Evolutionary conservation across 169 alveolate genomes (phyloP).

Genomic region (Perkinsus olseni): DNA sequence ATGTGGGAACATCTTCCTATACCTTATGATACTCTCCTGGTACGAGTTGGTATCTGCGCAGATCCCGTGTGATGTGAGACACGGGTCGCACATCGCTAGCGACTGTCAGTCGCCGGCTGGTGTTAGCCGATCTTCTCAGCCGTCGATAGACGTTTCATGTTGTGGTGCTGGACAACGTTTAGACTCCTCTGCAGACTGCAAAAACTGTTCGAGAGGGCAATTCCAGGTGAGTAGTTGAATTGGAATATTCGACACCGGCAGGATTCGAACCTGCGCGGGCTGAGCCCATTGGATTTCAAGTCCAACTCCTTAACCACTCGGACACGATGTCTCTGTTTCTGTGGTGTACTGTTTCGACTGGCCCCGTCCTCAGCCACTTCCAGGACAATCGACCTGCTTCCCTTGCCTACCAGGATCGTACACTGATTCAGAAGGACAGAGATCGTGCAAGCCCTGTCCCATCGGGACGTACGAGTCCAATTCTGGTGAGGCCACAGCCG

Average conservation of each 20-base stretch:
- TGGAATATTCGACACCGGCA: constrained; percentile 78
- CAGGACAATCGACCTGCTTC: not conserved
- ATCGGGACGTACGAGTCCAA: not conserved
- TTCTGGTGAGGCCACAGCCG: not conserved
- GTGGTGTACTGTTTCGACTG: not conserved
- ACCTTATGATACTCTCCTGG: not conserved
- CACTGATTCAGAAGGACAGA: not conserved
- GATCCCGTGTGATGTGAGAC: not conserved
- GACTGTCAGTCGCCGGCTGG: not conserved
- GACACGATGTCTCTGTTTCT: constrained; percentile 55
- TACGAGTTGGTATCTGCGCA: not conserved
- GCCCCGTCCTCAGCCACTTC: not conserved
- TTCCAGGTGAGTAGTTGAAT: not conserved
- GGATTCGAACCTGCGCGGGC: constrained; percentile 93
- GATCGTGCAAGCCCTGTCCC: not conserved
- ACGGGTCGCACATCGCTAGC: not conserved
- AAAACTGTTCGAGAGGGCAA: not conserved
- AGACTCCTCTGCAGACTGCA: not conserved
- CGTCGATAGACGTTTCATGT: not conserved
- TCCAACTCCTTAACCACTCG: constrained; percentile 75
- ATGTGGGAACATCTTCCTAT: too few species aligned
- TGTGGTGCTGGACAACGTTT: not conserved
- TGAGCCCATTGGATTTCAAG: constrained; percentile 80
- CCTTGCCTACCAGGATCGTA: not conserved
- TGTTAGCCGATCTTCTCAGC: not conserved